A percentile compares a stretch with the other conserved stretches of the same genome.
phyloP scores from a whole-genome alignment of 2,329 filamentous ascomycete genomes.

The Phaeosphaeria sp. region DNA sequence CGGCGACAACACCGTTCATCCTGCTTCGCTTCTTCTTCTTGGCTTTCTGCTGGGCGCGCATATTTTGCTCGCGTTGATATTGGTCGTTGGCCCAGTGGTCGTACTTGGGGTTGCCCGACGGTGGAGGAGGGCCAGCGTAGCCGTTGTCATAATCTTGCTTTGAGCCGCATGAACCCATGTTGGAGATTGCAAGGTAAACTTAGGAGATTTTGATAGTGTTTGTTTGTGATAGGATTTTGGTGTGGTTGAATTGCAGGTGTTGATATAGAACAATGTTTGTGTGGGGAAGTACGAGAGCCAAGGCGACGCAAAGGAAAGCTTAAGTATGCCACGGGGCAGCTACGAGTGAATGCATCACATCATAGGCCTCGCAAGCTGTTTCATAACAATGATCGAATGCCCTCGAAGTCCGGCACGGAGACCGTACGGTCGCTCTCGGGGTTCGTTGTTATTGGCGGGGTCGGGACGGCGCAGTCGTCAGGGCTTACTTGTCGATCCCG shows the following conservation, averaged over 20 bases:
- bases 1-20: constrained; percentile 1
- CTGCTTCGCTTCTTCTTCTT: constrained; percentile 4
- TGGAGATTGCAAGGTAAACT: background rate
- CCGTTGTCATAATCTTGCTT: constrained; percentile 2
- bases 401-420: background rate
- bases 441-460: background rate
- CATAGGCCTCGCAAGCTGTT: background rate
- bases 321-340: background rate
- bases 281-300: background rate
- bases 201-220: background rate
- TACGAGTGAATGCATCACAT: background rate
- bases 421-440: background rate
- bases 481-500: background rate
- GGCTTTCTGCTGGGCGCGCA: background rate
- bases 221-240: background rate
- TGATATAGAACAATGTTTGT: background rate
- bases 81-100: constrained; percentile 2
- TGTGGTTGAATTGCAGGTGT: background rate
- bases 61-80: background rate
- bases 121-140: background rate
- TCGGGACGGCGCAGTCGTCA: background rate
- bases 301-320: constrained; percentile 2
- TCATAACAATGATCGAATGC: background rate
- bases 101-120: background rate
- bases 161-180: background rate